Conservation (phyloP, 2,329 filamentous ascomycete genomes). For the Colletotrichum shisoi region DNA sequence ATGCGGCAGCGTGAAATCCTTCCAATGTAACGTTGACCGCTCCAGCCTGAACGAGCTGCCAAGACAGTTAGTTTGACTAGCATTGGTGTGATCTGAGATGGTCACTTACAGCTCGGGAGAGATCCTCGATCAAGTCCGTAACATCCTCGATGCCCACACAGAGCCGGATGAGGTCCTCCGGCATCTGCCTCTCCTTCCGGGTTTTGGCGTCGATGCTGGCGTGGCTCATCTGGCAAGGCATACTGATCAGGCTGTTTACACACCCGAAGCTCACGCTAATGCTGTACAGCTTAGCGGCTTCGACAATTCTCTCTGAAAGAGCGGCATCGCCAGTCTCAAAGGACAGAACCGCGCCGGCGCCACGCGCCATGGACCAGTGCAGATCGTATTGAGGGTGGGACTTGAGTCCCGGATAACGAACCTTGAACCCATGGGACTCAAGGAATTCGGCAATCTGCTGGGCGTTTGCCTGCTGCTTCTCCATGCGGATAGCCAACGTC, state of each 20-base stretch:
- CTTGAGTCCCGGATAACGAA: constrained; percentile 91
- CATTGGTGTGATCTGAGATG: background rate
- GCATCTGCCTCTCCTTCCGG: constrained; percentile 85
- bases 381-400: constrained; percentile 96
- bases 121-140: constrained; percentile 89
- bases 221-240: constrained; percentile 99
- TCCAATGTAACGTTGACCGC: constrained; percentile 87
- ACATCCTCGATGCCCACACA: constrained; percentile 97
- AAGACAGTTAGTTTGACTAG: constrained; percentile 41
- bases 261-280: constrained; percentile 98
- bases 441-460: constrained; percentile 92
- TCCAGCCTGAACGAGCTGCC: constrained; percentile 89
- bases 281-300: constrained; percentile 88
- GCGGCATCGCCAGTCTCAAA: constrained; percentile 92
- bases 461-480: constrained; percentile 94
- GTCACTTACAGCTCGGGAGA: constrained; percentile 82
- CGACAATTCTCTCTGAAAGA: constrained; percentile 90
- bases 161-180: constrained; percentile 93
- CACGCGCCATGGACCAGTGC: constrained; percentile 94
- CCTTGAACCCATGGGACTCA: constrained; percentile 88
- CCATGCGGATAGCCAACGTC: constrained; percentile 96
- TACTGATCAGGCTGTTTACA: constrained; percentile 97
- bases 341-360: constrained; percentile 90
- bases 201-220: constrained; percentile 98
- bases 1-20: constrained; percentile 72